Percentiles rank a stretch among this genome's conserved stretches.
phyloP scores from a whole-genome alignment of 2,329 filamentous ascomycete species.

The Penicillium sp. region DNA sequence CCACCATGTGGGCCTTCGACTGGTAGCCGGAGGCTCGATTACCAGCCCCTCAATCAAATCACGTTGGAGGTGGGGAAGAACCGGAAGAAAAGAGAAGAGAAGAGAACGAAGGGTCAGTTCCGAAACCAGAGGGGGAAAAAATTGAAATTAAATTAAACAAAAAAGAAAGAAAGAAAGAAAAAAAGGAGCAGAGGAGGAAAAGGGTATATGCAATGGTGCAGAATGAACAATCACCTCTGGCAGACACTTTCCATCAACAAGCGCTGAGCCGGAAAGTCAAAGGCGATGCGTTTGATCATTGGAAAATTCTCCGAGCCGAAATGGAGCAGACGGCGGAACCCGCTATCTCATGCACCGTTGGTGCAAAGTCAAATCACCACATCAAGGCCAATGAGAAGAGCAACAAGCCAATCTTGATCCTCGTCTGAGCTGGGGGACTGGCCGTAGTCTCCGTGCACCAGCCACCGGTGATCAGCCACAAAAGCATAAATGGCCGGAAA shows the following conservation, averaged over 20 bases:
- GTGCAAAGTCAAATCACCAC: conserved; percentile 10
- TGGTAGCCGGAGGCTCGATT: neutral
- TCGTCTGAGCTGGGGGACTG: neutral
- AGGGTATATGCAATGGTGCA: too few relatives aligned
- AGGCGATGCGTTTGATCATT: neutral
- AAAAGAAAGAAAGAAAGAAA: too few relatives aligned
- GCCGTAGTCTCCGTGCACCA: neutral
- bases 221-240: too few relatives aligned
- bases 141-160: too few relatives aligned
- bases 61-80: too few relatives aligned
- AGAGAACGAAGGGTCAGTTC: too few relatives aligned
- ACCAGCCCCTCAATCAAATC: neutral
- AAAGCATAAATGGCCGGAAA: neutral
- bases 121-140: too few relatives aligned
- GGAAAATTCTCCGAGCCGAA: conserved; percentile 19
- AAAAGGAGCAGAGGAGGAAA: too few relatives aligned
- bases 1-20: neutral
- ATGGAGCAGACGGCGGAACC: conserved; percentile 19
- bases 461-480: neutral
- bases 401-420: neutral
- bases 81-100: too few relatives aligned
- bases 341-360: neutral
- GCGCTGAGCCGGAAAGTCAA: conserved; percentile 5
- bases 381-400: too few relatives aligned
- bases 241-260: neutral